Conservation (phyloP, 768 basidiomycete species). For the Termitomyces sp. region DNA sequence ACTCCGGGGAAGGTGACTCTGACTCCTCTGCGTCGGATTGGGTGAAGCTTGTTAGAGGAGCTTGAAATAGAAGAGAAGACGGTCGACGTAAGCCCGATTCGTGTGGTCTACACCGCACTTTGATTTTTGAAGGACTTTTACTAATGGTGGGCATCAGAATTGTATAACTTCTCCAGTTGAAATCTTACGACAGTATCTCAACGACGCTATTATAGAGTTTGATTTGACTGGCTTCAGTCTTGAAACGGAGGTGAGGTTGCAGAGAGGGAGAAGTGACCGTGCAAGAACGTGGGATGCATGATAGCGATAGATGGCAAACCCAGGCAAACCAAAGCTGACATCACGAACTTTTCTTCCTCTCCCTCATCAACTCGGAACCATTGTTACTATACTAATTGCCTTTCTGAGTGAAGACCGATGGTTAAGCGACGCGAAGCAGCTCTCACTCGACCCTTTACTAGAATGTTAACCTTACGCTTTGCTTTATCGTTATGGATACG, state of each 20-base stretch:
- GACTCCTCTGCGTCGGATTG: background rate
- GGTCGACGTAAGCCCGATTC: background rate
- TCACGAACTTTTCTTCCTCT: background rate
- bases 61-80: background rate
- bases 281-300: background rate
- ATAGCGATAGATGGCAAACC: background rate
- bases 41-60: background rate
- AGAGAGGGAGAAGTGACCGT: background rate
- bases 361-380: background rate
- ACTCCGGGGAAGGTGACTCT: too few relatives aligned
- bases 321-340: background rate
- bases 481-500: background rate
- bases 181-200: background rate
- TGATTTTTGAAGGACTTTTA: background rate
- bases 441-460: background rate
- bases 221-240: background rate
- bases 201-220: background rate
- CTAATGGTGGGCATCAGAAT: constrained; percentile 3
- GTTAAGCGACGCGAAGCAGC: background rate
- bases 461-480: background rate
- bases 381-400: background rate
- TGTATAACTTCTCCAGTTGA: background rate
- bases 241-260: background rate
- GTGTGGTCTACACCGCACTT: background rate
- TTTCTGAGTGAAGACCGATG: background rate